Evolutionary conservation across 371 early-diverging fungal species (phyloP), one percentile per base, ranked within the genome.

Genomic region (Mucor indicus): DNA sequence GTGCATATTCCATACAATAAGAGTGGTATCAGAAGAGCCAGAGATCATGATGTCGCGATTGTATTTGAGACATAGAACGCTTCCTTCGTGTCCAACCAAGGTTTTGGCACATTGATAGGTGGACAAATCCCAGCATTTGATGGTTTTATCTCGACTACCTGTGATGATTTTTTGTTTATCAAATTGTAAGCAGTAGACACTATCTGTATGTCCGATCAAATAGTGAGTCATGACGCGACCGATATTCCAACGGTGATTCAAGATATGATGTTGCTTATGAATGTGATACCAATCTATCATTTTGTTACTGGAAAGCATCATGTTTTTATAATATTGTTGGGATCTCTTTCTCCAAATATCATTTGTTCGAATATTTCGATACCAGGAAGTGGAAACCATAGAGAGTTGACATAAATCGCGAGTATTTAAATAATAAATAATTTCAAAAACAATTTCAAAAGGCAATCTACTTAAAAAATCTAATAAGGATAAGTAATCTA

Each of bases 111-210:
- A 88, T 31, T 58, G 50, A 16, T 66, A 64, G 0, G 62, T 55
- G 3, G 11, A 9, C 38, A 91, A 62, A 55, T 92, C 85, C 93
- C 93, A 94, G 38, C 91, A 66, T 49, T 86, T 85, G 53, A 98
- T 78, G 6, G 93, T 89, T 25, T 83, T 69, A 72, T 99, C 99
- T 40, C 96, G 83, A 5, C 96, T 95, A 2, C 98, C 98, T 0
- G 93, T 91, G 10, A 96, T 82, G 16, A 98, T 80, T 40, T 80
- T 79, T 27, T 82, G 49, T n/a, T 74, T 65, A 56, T 94, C 92
- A 55, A 89, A 91, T 56, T 95, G 98, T 20, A 96, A 75, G 51
- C 96, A 96, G 58, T 99, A 94, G 5, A 99, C 93, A 45, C 92
- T 86, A 53, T 98, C 99, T 3, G 55, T 51, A 63, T 99, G 99